Evolutionary conservation across 805 yeast genomes (phyloP).

Genomic region (Candida oleophila): DNA sequence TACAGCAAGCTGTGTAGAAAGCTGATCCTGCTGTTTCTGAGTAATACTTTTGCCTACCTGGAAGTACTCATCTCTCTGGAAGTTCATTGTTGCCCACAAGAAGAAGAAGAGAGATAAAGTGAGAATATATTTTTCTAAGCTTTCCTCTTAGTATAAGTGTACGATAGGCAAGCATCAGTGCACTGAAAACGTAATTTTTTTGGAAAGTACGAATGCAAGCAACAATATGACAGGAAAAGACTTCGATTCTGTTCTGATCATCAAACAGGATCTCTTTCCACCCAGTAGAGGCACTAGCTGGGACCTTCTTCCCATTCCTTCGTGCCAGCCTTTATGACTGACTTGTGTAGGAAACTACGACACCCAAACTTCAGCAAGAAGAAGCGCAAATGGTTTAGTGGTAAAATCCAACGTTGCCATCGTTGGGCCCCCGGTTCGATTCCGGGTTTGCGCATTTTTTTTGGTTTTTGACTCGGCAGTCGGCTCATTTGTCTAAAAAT

Average conservation of each 20-base stretch:
- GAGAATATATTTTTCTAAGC: background rate
- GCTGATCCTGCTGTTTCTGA: conserved; percentile 56
- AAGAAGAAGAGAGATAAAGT: background rate
- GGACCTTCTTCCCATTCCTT: no score
- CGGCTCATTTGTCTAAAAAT: no score
- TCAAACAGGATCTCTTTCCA: no score
- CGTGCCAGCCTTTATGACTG: no score
- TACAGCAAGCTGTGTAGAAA: conserved; percentile 68
- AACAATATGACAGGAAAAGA: no score
- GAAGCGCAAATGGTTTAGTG: conserved; percentile 4
- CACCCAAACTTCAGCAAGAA: background rate
- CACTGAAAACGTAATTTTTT: no score
- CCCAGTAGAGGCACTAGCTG: no score
- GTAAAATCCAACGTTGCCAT: conserved; percentile 5
- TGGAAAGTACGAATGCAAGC: no score
- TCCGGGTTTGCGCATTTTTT: conserved; percentile 4
- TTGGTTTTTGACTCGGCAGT: background rate
- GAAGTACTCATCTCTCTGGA: conserved; percentile 35
- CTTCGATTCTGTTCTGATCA: no score
- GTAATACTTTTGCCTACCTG: conserved; percentile 51
- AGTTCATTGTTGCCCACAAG: conserved; percentile 1
- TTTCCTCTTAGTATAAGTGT: no score
- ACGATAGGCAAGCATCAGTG: no score
- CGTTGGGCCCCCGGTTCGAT: conserved; percentile 6
- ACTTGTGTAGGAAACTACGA: background rate